Conservation (phyloP, 768 basidiomycete species). For the Suillus brevipes region DNA sequence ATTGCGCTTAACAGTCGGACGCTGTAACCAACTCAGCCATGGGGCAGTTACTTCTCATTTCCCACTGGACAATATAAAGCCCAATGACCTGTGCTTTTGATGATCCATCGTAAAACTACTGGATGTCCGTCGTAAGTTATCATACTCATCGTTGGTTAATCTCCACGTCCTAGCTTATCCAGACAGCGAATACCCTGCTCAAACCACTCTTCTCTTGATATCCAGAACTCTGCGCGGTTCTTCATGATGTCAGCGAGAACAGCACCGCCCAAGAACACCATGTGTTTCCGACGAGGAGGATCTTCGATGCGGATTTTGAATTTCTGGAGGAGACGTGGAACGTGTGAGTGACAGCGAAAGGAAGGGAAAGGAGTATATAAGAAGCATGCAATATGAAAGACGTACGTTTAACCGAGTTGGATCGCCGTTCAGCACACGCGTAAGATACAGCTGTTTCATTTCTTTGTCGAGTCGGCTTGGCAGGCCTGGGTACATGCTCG, state of each 20-base stretch:
- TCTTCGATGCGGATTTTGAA: conserved; percentile 99
- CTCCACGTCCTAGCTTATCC: conserved; percentile 82
- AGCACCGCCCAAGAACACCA: conserved; percentile 99
- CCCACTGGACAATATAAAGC: not conserved
- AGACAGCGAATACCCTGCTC: conserved; percentile 82
- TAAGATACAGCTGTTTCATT: conserved; percentile 98
- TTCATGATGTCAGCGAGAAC: conserved; percentile 99
- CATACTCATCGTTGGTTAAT: conserved; percentile 13
- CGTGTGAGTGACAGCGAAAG: not conserved
- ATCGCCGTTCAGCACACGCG: conserved; percentile 83
- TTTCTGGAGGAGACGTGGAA: conserved; percentile 57
- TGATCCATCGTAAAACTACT: conserved; percentile 4
- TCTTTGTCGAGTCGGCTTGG: conserved; percentile 98
- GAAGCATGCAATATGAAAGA: conserved; percentile 17
- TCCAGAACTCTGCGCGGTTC: conserved; percentile 91
- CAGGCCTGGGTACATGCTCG: conserved; percentile 98
- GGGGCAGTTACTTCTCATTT: conserved; percentile 35
- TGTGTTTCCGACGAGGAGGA: conserved; percentile 96
- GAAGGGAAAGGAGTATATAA: not conserved
- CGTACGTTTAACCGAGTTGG: conserved; percentile 82
- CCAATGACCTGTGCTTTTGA: not conserved
- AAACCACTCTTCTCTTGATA: conserved; percentile 91
- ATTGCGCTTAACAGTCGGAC: conserved; percentile 47
- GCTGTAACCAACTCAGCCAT: conserved; percentile 55
- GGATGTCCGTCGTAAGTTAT: conserved; percentile 3